Base-by-base conservation (phyloP, 306 rosid species). In the Cucurbita pepo region DNA sequence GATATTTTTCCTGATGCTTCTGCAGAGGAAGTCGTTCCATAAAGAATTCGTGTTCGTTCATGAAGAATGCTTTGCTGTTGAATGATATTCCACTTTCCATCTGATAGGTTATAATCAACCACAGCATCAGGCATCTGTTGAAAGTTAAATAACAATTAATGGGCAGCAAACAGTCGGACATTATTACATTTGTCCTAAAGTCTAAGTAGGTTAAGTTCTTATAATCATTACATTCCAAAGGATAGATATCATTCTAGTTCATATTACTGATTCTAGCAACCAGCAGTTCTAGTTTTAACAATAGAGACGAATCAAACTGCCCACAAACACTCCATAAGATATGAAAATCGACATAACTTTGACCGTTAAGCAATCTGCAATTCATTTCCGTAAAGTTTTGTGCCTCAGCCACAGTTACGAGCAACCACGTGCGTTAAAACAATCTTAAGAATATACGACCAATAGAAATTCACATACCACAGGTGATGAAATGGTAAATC, bases 101-200 rank as follows among this genome's bases (percentile, higher is more conserved):
- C 82, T 74, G 91, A 78, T 48, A 91, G 89, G 80, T 94, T 91
- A 84, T 94, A 95, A 84, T 95, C 99, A 65, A 95, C 95, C 64
- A 91, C 88, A 45, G 96, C 95, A 89, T 91, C 96, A 4, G 99
- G 99, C 97, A 89, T 95, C 96, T 95, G 95, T 75, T 75, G 62
- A 80, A 79, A 80, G 69, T 57, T 8, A 19, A 37, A 57, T 10
- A 34, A 61, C 4, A 7, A 51, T 59, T 18, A 74, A 30, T 10
- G 10, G 70, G 50, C 8, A 38, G 54, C 22, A 58, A 1, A 48
- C 5, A 5, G 25, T 59, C 66, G 21, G 76, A 60, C 36, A 22
- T 18, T 40, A 37, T 59, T 41, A 48, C 22, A 69, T 69, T 16
- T 25, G 8, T 25, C 25, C 38, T 48, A 8, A 22, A 48, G 22